Base-by-base conservation (phyloP, 1,139 yeast genomes). In the Casaregolazyma lundiana region DNA sequence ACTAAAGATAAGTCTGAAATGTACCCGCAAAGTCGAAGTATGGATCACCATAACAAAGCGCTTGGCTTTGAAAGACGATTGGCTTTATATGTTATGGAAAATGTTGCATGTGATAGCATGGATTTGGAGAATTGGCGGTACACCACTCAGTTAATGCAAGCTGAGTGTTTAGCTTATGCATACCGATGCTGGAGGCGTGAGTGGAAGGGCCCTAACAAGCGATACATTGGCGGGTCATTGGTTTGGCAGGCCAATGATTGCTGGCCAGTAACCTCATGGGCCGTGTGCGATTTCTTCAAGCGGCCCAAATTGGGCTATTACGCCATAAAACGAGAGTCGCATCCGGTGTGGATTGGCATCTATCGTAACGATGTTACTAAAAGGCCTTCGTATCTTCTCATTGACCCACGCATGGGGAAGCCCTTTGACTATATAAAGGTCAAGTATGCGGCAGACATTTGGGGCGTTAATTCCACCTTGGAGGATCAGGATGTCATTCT, bases 201-300 rank as follows among this genome's bases (percentile, higher is more conserved):
- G 47, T 75, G 79, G 79, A 58, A 63, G 35, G 67, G 68, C 2
- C 61, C 62, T 13, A 64, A 65, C 6, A 53, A 61, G 41, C 57
- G 71, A 45, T 62, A 65, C 45, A 55, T 57, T 38, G 74, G 74
- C 11, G 77, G 77, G 0, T 70, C 72, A 2, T 56, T 73, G 32
- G 77, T 75, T 5, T 75, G 79, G 79, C 79, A 74, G 56, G 58
- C 72, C 19, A 73, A 75, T 49, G 79, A 75, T 54, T 75, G 78
- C 54, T 74, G 77, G 76, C 78, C 78, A 2, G 73, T 66, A 6
- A 63, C 75, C 2, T 65, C 72, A 18, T 75, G 79, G 79, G 64
- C 77, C 1, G 60, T 73, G 24, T 60, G 69, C 30, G 79, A 74
- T 54, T 71, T 61, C 56, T 66, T 61, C 47, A 55, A 57, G 19